Evolutionary conservation across 1,284 basidiomycete genomes (phyloP).

Genomic region (Cutaneotrichosporon cutaneum): DNA sequence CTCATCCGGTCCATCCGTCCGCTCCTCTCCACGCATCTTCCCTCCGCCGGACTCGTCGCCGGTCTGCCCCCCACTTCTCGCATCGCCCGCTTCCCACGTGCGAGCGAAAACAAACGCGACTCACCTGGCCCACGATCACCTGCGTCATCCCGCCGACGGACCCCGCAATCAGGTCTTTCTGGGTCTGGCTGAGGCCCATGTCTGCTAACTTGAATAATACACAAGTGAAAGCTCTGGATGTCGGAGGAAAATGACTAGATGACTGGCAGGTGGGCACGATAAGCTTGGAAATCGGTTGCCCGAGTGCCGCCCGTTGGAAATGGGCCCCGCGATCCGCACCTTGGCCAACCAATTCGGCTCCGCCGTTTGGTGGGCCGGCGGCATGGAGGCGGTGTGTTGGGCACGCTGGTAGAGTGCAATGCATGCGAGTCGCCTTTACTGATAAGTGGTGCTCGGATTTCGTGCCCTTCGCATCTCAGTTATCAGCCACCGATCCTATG

Average conservation of each 20-base stretch:
- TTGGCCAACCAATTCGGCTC: too few relatives aligned
- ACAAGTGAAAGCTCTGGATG: background rate
- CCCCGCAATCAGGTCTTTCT: conserved; percentile 79
- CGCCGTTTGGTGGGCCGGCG: too few relatives aligned
- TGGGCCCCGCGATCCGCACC: conserved; percentile 2
- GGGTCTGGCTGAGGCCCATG: conserved; percentile 45
- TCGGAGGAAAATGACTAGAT: background rate
- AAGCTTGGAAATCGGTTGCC: conserved; percentile 7
- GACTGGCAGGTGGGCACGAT: conserved; percentile 3
- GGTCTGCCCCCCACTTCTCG: too few relatives aligned
- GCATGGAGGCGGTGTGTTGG: too few relatives aligned
- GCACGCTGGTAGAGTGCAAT: too few relatives aligned
- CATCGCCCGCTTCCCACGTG: background rate
- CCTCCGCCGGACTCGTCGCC: background rate
- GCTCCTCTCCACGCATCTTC: background rate
- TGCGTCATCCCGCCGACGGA: conserved; percentile 85
- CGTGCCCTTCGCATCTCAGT: background rate
- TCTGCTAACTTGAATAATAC: background rate
- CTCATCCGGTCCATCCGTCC: background rate
- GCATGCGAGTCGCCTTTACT: background rate
- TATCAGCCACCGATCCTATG: too few relatives aligned
- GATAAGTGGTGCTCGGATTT: background rate
- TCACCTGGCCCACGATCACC: conserved; percentile 79
- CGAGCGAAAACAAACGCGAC: conserved; percentile 14
- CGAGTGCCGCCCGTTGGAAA: conserved; percentile 7